Evolutionary conservation across 1,284 basidiomycete genomes (phyloP), one percentile per base, ranked within the genome.

Genomic region (Cryptococcus sp.): DNA sequence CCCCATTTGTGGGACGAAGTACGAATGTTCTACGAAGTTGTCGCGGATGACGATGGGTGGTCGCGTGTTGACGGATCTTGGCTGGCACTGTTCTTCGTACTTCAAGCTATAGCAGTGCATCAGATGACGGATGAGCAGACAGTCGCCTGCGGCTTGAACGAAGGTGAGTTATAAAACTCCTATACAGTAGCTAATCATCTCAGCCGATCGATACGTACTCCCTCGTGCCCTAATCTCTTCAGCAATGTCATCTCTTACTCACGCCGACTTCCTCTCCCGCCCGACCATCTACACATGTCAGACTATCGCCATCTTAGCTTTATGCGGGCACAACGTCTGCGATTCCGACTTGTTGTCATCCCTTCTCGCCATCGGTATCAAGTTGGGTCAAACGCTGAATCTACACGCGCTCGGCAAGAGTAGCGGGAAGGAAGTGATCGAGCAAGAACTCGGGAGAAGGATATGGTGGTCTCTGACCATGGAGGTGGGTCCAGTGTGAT

Each of bases 261-360:
- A 50, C 41, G 65, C 57, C 34, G 41, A 54, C 20, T 66, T 62
- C 51, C 53, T 66, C 46, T 49, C 56, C 10, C 46, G 61, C 19
- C 63, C 59, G 1, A 58, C 59, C 40, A 55, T 66, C 8, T 66
- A 52, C 55, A 60, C 63, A 15, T 61, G 61, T 22, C 65, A 66
- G 46, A 55, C 59, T 5, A 64, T 64, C 13, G 62, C 65, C n/a
- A 60, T 66, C 23, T 54, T 66, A 15, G 22, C 46, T 1, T 16
- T 64, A 5, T 64, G 65, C 44, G 65, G 65, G n/a, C 65, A 66
- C 46, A 66, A 66, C 41, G 63, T 66, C 25, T 66, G 65, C 54
- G 62, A 66, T n/a, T 64, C 65, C 17, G 65, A 62, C 44, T 50
- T 66, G 16, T 55, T 66, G 2, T 64, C 65, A 4, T 62, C 63